These are phyloP conservation scores for Hygrophorus russula DNA, from an alignment of 768 basidiomycete species.

Conservation along the genomic window DNA sequence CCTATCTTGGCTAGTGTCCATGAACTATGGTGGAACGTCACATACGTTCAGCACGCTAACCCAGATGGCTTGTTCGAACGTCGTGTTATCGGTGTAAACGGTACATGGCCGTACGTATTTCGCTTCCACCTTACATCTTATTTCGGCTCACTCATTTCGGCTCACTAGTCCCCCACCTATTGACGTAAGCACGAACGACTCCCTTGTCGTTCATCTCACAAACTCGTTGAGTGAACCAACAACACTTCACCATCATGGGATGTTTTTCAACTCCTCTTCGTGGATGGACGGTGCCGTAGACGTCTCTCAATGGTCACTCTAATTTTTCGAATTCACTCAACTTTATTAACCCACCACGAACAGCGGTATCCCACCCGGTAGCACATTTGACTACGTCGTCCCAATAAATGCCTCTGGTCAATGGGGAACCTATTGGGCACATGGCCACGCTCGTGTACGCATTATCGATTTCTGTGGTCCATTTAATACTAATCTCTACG, in stretches of 20 bases:
- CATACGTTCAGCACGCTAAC: constrained; percentile 67
- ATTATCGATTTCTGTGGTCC: neutral
- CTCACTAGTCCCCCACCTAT: constrained; percentile 66
- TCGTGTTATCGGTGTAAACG: constrained; percentile 79
- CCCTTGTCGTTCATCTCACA: constrained; percentile 62
- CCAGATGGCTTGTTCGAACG: constrained; percentile 77
- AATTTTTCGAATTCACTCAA: neutral
- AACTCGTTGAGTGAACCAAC: constrained; percentile 61
- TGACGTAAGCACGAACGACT: constrained; percentile 59
- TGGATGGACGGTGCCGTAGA: constrained; percentile 87
- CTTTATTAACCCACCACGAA: neutral
- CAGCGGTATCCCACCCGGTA: constrained; percentile 71
- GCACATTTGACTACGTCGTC: constrained; percentile 63
- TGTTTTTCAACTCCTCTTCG: constrained; percentile 81
- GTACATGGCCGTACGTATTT: constrained; percentile 79
- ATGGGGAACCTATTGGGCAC: constrained; percentile 77
- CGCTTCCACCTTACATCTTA: neutral
- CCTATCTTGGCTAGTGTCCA: constrained; percentile 51
- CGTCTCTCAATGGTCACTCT: constrained; percentile 73
- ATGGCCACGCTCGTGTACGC: constrained; percentile 49
- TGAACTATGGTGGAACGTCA: constrained; percentile 86
- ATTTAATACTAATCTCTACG: constrained; percentile 1
- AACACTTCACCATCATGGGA: constrained; percentile 86
- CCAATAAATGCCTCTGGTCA: constrained; percentile 58
- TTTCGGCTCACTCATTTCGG: constrained; percentile 2